phyloP scores from a whole-genome alignment of 2,329 filamentous ascomycete genomes.

The Chrysosphaeria jannelii region DNA sequence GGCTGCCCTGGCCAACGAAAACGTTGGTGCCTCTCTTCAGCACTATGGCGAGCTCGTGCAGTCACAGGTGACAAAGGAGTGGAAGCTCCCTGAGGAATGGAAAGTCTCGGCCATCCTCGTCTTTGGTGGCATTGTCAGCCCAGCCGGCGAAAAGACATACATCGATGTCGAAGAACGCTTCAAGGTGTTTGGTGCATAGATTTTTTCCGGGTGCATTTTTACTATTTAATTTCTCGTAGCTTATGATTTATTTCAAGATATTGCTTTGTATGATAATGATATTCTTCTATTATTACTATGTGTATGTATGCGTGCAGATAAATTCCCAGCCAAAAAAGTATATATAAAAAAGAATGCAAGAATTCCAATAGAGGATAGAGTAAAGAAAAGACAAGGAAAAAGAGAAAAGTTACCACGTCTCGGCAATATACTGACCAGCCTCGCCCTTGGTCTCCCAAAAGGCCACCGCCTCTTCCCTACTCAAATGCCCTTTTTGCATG shows the following conservation, averaged over 20 bases:
- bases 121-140: constrained; percentile 51
- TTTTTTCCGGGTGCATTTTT: no score
- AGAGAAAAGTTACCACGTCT: constrained; percentile 23
- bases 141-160: no score
- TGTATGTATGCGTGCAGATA: no score
- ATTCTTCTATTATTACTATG: no score
- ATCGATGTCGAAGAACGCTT: no score
- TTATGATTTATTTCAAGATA: no score
- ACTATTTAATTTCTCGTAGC: no score
- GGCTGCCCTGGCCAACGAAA: constrained; percentile 57
- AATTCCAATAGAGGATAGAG: constrained; percentile 1
- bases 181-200: no score
- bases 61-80: constrained; percentile 33
- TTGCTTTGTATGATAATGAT: no score
- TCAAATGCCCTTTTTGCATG: constrained; percentile 73
- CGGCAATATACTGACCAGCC: constrained; percentile 83
- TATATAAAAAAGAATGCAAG: background rate
- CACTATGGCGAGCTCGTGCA: constrained; percentile 81
- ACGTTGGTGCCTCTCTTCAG: constrained; percentile 67
- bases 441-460: constrained; percentile 88
- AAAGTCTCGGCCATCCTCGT: constrained; percentile 58
- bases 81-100: constrained; percentile 44
- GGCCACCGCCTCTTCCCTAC: constrained; percentile 47
- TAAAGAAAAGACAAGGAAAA: background rate
- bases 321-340: no score